Percentiles rank a stretch among this genome's conserved stretches.
These are phyloP conservation scores for Tricholoma saponaceum DNA, from an alignment of 768 basidiomycete species.

Conservation along the genomic window DNA sequence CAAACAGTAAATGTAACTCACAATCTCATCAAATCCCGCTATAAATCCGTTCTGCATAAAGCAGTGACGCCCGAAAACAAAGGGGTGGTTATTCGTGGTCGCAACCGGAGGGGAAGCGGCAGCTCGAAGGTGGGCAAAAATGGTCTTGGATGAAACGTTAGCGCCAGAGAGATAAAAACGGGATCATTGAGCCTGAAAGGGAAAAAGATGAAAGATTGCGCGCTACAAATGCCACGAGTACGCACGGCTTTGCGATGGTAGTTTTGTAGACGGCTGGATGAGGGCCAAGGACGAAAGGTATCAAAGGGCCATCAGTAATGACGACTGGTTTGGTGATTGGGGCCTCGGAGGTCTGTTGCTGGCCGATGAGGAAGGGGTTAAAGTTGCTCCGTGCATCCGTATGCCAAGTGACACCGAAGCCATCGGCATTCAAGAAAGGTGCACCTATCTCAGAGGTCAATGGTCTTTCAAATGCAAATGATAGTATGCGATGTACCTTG, in stretches of 20 bases:
- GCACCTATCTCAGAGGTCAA: background rate
- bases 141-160: background rate
- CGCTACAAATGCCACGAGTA: background rate
- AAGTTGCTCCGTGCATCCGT: background rate
- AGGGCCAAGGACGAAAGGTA: background rate
- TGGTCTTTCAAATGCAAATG: background rate
- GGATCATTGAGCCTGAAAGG: background rate
- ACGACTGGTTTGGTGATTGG: background rate
- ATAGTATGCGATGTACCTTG: background rate
- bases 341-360: background rate
- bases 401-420: background rate
- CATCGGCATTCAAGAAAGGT: background rate
- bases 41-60: too few species aligned
- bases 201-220: background rate
- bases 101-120: background rate
- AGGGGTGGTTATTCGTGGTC: background rate
- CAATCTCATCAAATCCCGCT: background rate
- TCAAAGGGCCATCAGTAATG: background rate
- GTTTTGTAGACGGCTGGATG: background rate
- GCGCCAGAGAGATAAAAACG: background rate
- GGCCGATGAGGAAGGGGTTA: background rate
- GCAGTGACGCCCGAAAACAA: too few species aligned
- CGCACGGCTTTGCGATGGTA: background rate
- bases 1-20: background rate
- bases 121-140: background rate